Evolutionary conservation across 345 rosid species (phyloP).

Genomic region (Limnanthes douglasii): DNA sequence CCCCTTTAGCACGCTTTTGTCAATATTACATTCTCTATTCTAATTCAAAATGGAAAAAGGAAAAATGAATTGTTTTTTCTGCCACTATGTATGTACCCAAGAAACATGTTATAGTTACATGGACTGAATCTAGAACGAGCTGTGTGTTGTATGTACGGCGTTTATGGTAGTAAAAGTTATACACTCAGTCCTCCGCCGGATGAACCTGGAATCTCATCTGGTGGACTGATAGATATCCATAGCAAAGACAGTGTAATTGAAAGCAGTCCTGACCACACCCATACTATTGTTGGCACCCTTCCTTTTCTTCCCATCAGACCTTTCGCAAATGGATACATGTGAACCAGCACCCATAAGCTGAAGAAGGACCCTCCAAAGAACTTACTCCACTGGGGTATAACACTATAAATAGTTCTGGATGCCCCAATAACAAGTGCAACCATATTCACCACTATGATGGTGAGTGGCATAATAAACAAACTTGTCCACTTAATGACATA

Average conservation of each 20-base stretch:
- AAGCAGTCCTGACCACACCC: slow-evolving; percentile 67
- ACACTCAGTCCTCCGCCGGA: slow-evolving; percentile 13
- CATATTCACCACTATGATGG: slow-evolving; percentile 55
- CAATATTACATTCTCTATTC: too few relatives aligned
- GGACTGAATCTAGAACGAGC: too few relatives aligned
- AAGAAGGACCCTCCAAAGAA: slow-evolving; percentile 69
- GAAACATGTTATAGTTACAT: too few relatives aligned
- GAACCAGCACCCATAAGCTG: slow-evolving; percentile 83
- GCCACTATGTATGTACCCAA: too few relatives aligned
- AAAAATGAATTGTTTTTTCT: too few relatives aligned
- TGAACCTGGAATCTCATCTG: slow-evolving; percentile 16
- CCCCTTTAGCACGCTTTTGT: too few relatives aligned
- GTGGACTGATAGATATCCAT: slow-evolving; percentile 63
- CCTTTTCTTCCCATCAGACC: slow-evolving; percentile 86
- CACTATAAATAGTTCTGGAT: slow-evolving; percentile 62
- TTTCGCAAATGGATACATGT: slow-evolving; percentile 71
- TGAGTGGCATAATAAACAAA: slow-evolving; percentile 64
- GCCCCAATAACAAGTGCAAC: slow-evolving; percentile 55
- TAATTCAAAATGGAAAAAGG: too few relatives aligned
- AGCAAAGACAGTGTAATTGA: slow-evolving; percentile 64
- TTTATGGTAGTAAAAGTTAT: too few relatives aligned
- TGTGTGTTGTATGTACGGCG: too few relatives aligned
- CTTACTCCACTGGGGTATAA: slow-evolving; percentile 85
- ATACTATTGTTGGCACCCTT: slow-evolving; percentile 68
- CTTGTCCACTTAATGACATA: slow-evolving; percentile 86